These are phyloP conservation scores for Ambrosiella xylebori DNA, from an alignment of 2,329 filamentous ascomycete genomes.

Conservation along the genomic window DNA sequence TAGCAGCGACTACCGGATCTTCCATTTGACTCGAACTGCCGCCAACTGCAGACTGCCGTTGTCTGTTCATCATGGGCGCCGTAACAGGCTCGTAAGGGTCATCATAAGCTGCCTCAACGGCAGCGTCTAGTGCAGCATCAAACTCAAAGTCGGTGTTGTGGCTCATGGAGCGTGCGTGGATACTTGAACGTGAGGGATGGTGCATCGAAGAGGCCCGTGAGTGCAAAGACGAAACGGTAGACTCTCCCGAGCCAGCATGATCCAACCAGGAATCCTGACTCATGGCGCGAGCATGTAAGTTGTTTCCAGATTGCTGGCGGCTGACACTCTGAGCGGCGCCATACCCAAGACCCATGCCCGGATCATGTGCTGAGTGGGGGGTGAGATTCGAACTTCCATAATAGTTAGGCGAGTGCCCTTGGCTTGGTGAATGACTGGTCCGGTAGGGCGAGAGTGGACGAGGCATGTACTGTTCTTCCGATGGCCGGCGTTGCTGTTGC, in stretches of 20 bases:
- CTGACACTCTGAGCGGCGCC: background rate
- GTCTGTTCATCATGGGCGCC: conserved; percentile 23
- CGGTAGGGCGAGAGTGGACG: conserved; percentile 53
- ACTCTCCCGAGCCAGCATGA: conserved; percentile 74
- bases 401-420: conserved; percentile 18
- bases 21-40: conserved; percentile 18
- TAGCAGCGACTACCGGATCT: conserved; percentile 25
- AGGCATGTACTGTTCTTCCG: conserved; percentile 46
- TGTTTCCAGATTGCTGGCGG: conserved; percentile 7
- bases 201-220: conserved; percentile 62
- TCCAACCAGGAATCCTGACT: conserved; percentile 86
- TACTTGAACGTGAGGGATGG: conserved; percentile 10
- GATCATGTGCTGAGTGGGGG: conserved; percentile 14
- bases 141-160: conserved; percentile 75
- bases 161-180: conserved; percentile 41
- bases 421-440: conserved; percentile 28
- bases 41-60: conserved; percentile 21
- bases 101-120: conserved; percentile 90
- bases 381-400: conserved; percentile 16
- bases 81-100: conserved; percentile 67
- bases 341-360: conserved; percentile 10
- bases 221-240: conserved; percentile 61
- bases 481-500: conserved; percentile 21
- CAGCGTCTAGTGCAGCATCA: conserved; percentile 82
- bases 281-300: conserved; percentile 34